Conservation (phyloP, 2,329 filamentous ascomycete genomes). For the Sporothrix globosa region DNA sequence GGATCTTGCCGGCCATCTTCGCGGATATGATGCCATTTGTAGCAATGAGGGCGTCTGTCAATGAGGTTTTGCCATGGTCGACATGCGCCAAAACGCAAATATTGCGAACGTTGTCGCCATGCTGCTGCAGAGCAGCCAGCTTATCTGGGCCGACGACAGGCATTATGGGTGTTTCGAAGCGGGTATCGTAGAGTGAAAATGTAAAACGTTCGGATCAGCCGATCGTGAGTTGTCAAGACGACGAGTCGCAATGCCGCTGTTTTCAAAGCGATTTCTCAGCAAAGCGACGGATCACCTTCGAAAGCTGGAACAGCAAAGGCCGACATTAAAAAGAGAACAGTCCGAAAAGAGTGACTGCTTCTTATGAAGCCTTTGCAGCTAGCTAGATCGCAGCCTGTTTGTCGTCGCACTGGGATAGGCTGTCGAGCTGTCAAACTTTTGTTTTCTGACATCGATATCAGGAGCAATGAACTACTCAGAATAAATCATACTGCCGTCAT, state of each 20-base stretch:
- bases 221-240: neutral
- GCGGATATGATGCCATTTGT: slow-evolving; percentile 99
- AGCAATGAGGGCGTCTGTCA: slow-evolving; percentile 93
- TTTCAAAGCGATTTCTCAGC: slow-evolving; percentile 5
- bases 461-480: slow-evolving; percentile 22
- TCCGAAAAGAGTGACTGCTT: slow-evolving; percentile 2
- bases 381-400: neutral
- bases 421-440: neutral
- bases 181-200: neutral
- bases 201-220: too few relatives aligned
- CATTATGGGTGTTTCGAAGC: slow-evolving; percentile 57
- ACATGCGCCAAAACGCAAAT: slow-evolving; percentile 97
- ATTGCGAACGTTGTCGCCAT: slow-evolving; percentile 89
- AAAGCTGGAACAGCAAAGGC: neutral
- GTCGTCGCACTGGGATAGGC: neutral
- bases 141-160: slow-evolving; percentile 89
- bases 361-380: neutral
- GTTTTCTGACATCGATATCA: neutral
- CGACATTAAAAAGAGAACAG: neutral
- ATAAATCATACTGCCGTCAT: slow-evolving; percentile 31
- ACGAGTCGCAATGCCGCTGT: neutral
- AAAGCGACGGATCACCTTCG: neutral
- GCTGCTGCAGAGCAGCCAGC: slow-evolving; percentile 84
- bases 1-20: slow-evolving; percentile 95
- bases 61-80: slow-evolving; percentile 97